Evolutionary conservation across 2,329 filamentous ascomycete species (phyloP).

Genomic region (Nemania serpens): DNA sequence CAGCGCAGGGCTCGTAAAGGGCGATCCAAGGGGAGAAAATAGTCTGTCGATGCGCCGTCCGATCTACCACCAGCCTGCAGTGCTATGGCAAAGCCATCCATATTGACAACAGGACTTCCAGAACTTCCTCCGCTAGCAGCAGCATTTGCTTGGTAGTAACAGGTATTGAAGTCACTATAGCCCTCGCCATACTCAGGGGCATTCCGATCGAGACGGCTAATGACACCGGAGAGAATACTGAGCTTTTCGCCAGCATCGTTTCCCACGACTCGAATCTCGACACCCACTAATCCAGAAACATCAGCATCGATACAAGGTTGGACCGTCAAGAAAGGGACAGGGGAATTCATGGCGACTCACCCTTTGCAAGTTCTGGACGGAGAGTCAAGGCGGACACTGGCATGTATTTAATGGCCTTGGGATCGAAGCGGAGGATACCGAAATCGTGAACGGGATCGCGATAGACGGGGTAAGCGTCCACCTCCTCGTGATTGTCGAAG

Average conservation of each 20-base stretch:
- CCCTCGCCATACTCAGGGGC: slow-evolving; percentile 97
- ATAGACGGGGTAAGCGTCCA: slow-evolving; percentile 95
- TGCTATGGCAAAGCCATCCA: slow-evolving; percentile 89
- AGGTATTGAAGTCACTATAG: slow-evolving; percentile 94
- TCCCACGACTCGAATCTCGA: slow-evolving; percentile 95
- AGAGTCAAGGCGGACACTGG: slow-evolving; percentile 78
- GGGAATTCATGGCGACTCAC: slow-evolving; percentile 38
- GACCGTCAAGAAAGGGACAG: not conserved
- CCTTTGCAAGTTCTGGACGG: slow-evolving; percentile 81
- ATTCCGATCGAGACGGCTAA: slow-evolving; percentile 93
- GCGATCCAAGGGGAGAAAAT: slow-evolving; percentile 92
- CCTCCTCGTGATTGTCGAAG: slow-evolving; percentile 98
- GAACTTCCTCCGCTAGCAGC: slow-evolving; percentile 96
- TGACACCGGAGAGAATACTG: slow-evolving; percentile 95
- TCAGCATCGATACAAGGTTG: slow-evolving; percentile 14
- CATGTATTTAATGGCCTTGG: slow-evolving; percentile 97
- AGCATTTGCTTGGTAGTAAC: slow-evolving; percentile 97
- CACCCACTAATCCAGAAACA: slow-evolving; percentile 63
- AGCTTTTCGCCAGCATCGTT: slow-evolving; percentile 99
- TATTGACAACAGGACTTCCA: slow-evolving; percentile 96
- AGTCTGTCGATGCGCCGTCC: slow-evolving; percentile 95
- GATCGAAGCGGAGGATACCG: slow-evolving; percentile 94
- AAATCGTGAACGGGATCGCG: slow-evolving; percentile 99
- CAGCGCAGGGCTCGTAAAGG: slow-evolving; percentile 86
- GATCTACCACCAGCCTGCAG: slow-evolving; percentile 92